phyloP scores from a whole-genome alignment of 2,329 filamentous ascomycete species.

The Coniochaeta prunicola region DNA sequence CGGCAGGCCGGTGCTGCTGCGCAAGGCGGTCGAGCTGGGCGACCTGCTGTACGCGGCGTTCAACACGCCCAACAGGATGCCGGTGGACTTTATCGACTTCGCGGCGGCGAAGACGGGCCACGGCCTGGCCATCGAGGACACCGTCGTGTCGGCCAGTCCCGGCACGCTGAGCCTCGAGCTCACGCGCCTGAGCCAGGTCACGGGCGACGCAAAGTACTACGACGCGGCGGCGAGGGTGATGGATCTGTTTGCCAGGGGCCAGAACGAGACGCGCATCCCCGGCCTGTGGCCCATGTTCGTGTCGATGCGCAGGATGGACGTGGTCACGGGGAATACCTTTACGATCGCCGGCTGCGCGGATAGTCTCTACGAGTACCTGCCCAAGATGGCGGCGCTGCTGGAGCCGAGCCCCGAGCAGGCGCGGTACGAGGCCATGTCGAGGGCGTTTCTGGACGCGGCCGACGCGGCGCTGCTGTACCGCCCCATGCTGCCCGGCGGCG shows the following conservation, averaged over 20 bases:
- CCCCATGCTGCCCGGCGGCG: conserved; percentile 50
- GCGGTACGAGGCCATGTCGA: conserved; percentile 55
- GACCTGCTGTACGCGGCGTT: conserved; percentile 37
- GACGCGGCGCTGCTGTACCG: conserved; percentile 56
- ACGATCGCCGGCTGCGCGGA: conserved; percentile 28
- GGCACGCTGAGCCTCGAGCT: conserved; percentile 68
- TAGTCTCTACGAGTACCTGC: conserved; percentile 41
- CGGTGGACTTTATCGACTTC: conserved; percentile 40
- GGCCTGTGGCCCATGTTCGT: conserved; percentile 66
- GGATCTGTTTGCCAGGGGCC: conserved; percentile 27
- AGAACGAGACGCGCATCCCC: conserved; percentile 59
- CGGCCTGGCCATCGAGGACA: conserved; percentile 23
- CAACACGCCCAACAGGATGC: conserved; percentile 37
- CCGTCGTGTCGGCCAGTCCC: conserved; percentile 34
- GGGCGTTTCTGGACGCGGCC: conserved; percentile 50
- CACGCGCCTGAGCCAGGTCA: conserved; percentile 64
- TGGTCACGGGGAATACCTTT: conserved; percentile 22
- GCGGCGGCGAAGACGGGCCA: conserved; percentile 27
- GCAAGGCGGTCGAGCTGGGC: conserved; percentile 36
- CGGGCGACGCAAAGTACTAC: conserved; percentile 64
- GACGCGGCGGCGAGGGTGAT: conserved; percentile 67
- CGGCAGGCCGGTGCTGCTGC: conserved; percentile 30
- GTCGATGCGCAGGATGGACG: conserved; percentile 46
- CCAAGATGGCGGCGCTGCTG: conserved; percentile 48
- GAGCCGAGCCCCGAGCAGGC: conserved; percentile 22